phyloP scores from a whole-genome alignment of 306 rosid species.

The Cucurbita maxima region DNA sequence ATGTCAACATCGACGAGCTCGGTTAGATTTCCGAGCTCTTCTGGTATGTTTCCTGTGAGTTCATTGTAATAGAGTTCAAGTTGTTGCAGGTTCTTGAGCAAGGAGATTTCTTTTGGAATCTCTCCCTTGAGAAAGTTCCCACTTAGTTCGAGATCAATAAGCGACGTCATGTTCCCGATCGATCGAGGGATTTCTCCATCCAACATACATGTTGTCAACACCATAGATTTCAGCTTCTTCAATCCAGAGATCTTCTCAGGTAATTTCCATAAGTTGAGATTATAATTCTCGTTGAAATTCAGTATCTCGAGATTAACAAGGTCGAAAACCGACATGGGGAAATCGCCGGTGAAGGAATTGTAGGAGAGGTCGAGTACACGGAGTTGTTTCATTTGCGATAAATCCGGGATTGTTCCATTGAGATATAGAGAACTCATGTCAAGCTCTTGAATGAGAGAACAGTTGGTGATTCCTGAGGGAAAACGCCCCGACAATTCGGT shows the following conservation, averaged over 20 bases:
- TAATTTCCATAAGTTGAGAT: slow-evolving; percentile 46
- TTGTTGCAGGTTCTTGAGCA: slow-evolving; percentile 39
- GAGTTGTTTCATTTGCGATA: slow-evolving; percentile 46
- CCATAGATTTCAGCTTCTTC: slow-evolving; percentile 38
- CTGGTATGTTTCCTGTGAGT: slow-evolving; percentile 58
- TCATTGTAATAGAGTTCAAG: slow-evolving; percentile 87
- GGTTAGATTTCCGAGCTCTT: slow-evolving; percentile 66
- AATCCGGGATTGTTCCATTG: slow-evolving; percentile 47
- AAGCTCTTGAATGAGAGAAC: slow-evolving; percentile 49
- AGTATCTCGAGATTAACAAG: slow-evolving; percentile 49
- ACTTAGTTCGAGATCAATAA: slow-evolving; percentile 61
- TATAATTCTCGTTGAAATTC: slow-evolving; percentile 58
- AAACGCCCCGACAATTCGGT: slow-evolving; percentile 34
- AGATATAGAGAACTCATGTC: slow-evolving; percentile 33
- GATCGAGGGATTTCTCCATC: slow-evolving; percentile 54
- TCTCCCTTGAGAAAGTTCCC: slow-evolving; percentile 60
- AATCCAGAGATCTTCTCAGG: slow-evolving; percentile 35
- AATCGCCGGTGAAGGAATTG: slow-evolving; percentile 40
- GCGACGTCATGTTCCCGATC: slow-evolving; percentile 67
- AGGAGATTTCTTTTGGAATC: slow-evolving; percentile 60
- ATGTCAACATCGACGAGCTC: slow-evolving; percentile 66
- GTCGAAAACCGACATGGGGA: slow-evolving; percentile 66
- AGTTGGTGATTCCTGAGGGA: slow-evolving; percentile 37
- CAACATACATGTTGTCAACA: slow-evolving; percentile 54
- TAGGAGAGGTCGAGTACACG: slow-evolving; percentile 61